Percentiles rank a stretch among this genome's conserved stretches.
phyloP scores from a whole-genome alignment of 2,329 filamentous ascomycete genomes.

The Diaporthe destruens region DNA sequence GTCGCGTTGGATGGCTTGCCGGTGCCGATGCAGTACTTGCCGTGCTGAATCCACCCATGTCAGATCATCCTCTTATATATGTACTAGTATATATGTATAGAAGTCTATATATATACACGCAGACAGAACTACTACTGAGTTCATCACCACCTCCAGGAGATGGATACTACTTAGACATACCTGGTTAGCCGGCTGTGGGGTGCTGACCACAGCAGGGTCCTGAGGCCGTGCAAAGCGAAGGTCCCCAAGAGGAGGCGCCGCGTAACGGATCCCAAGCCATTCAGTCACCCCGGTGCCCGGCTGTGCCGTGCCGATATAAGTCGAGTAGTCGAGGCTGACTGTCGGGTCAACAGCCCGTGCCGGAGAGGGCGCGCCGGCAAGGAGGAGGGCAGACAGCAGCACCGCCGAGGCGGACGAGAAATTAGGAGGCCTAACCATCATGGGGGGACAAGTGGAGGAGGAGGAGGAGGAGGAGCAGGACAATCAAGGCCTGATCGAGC shows the following conservation, averaged over 20 bases:
- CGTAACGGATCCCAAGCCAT: conserved; percentile 78
- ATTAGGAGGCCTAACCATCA: conserved; percentile 10
- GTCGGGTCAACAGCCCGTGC: conserved; percentile 33
- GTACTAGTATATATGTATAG: too few species aligned
- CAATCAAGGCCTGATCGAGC: background rate
- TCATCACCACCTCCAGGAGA: background rate
- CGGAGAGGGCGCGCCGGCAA: conserved; percentile 3
- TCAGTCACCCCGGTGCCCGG: conserved; percentile 36
- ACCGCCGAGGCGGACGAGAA: conserved; percentile 17
- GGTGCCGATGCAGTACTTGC: conserved; percentile 50
- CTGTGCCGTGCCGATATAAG: conserved; percentile 39
- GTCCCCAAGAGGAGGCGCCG: conserved; percentile 73
- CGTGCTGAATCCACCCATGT: conserved; percentile 45
- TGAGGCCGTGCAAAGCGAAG: conserved; percentile 76
- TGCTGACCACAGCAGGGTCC: conserved; percentile 64
- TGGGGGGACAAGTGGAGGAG: background rate
- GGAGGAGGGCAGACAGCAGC: conserved; percentile 17
- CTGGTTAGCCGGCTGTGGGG: conserved; percentile 63
- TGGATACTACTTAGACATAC: conserved; percentile 54
- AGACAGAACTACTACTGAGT: conserved; percentile 44
- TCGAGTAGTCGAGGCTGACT: conserved; percentile 38
- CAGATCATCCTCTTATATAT: conserved; percentile 61
- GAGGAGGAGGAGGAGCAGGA: background rate
- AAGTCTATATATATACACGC: too few species aligned
- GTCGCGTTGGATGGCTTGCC: conserved; percentile 45